These are phyloP conservation scores for Tuber indicum DNA, from an alignment of 495 filamentous ascomycete genomes.

Conservation along the genomic window DNA sequence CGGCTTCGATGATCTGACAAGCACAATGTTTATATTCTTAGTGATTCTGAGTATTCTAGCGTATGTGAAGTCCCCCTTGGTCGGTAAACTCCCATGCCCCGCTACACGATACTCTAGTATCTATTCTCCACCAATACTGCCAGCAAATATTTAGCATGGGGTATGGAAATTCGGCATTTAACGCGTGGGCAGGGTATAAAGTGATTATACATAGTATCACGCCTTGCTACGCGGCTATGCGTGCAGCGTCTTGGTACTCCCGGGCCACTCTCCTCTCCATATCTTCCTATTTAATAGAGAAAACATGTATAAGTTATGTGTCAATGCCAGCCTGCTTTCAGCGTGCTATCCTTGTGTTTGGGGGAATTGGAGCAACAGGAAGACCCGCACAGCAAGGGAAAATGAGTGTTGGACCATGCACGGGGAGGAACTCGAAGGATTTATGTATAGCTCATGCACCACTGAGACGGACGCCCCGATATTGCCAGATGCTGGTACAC, in stretches of 20 bases:
- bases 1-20: background rate
- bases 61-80: background rate
- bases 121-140: background rate
- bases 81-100: background rate
- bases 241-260: background rate
- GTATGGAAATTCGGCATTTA: background rate
- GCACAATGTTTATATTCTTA: background rate
- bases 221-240: background rate
- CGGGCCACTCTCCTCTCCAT: background rate
- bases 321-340: background rate
- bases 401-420: background rate
- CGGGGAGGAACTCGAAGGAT: background rate
- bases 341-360: background rate
- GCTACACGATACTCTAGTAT: background rate
- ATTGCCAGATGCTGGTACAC: background rate
- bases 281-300: background rate
- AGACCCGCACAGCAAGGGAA: background rate
- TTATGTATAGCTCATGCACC: background rate
- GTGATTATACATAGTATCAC: background rate
- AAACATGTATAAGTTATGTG: background rate
- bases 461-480: background rate
- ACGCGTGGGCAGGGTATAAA: background rate
- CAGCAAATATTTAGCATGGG: background rate
- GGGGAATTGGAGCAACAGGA: background rate
- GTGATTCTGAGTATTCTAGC: background rate